phyloP scores from a whole-genome alignment of 805 yeast species.

The Starmerella roubikii region DNA sequence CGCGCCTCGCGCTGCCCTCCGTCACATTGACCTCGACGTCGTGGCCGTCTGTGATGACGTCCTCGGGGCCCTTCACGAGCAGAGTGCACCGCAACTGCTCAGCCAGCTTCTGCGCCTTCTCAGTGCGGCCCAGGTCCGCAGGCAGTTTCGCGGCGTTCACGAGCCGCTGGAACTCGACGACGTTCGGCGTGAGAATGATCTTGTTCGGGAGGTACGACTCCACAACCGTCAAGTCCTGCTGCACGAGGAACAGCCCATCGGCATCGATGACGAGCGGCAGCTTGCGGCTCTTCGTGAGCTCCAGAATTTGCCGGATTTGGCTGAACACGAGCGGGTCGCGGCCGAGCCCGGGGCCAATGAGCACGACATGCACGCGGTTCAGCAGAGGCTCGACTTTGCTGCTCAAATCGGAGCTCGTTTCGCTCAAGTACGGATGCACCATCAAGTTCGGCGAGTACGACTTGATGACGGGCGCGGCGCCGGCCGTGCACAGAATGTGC shows the following conservation, averaged over 20 bases:
- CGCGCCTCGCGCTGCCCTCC: conserved; percentile 62
- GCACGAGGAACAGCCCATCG: conserved; percentile 63
- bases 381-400: conserved; percentile 34
- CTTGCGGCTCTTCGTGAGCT: conserved; percentile 39
- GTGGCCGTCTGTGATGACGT: conserved; percentile 44
- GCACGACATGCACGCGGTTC: conserved; percentile 60
- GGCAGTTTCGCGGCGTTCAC: conserved; percentile 33
- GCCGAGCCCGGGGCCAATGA: conserved; percentile 91
- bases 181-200: conserved; percentile 79
- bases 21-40: conserved; percentile 32
- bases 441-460: conserved; percentile 81
- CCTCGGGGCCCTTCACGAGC: conserved; percentile 61
- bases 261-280: conserved; percentile 81
- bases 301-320: conserved; percentile 44
- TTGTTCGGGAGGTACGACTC: conserved; percentile 38
- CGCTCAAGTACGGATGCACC: conserved; percentile 79
- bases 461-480: conserved; percentile 72
- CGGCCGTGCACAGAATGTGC: conserved; percentile 72
- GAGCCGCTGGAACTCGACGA: conserved; percentile 66
- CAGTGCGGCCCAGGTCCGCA: conserved; percentile 10
- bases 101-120: conserved; percentile 34
- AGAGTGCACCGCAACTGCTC: conserved; percentile 41
- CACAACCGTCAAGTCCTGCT: conserved; percentile 34
- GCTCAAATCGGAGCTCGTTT: conserved; percentile 29
- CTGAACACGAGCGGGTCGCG: conserved; percentile 57